Evolutionary conservation across 2,329 filamentous ascomycete species (phyloP), one percentile per base, ranked within the genome.

Genomic region (Berkeleyomyces basicola): DNA sequence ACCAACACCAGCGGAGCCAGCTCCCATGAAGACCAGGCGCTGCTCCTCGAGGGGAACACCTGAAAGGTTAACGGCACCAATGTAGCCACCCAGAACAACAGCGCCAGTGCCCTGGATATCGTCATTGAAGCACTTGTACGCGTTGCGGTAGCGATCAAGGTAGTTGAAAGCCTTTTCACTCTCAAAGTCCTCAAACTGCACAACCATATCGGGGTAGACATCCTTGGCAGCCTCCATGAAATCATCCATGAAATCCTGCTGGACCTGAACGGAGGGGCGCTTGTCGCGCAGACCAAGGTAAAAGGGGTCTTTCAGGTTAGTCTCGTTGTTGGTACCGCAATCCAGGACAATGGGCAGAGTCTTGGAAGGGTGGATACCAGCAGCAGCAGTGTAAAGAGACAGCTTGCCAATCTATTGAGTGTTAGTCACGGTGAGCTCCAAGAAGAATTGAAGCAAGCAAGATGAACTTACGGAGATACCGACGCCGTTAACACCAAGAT

Each of bases 111-210:
- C 92, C 78, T 97, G 92, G 71, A 99, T 93, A 72, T 99, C 92
- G 71, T 97, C 93, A 74, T 97, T 97, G 83, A 99, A 99, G 80
- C 89, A 95, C 74, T 88, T 91, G 79, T 96, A 92, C 67, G 80
- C 82, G 72, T 91, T 80, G 68, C 89, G 87, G 77, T 97, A 97
- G 65, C 90, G 84, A 72, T 93, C 87, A 47, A 97, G 82, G 70
- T 95, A 92, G 66, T 88, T 87, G 82, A 97, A 99, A 57, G 93
- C 92, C 75, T 85, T 85, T 68, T 83, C 80, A 70, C 92, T 95
- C 79, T 97, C 95, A 75, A 96, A 97, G 72, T 97, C 93, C 74
- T 97, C 92, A 69, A 96, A 97, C 73, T 97, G 93, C 66, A 97
- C 88, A 55, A 86, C 74, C 82, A 80, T 85, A 11, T 80, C 75